phyloP scores from a whole-genome alignment of 208 protist genomes.

The Leishmania gerbilli region DNA sequence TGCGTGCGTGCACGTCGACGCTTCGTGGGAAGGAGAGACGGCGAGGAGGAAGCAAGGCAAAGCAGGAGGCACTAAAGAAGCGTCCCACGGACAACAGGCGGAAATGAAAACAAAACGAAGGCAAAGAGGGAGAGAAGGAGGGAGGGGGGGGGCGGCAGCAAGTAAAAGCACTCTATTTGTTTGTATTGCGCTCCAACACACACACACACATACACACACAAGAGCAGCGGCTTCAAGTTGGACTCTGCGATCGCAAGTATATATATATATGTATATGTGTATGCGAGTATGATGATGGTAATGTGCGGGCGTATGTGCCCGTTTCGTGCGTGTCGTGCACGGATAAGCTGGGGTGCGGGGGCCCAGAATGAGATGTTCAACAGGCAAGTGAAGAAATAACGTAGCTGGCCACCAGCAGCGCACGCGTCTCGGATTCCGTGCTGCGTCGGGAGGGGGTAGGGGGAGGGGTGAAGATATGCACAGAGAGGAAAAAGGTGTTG shows the following conservation, averaged over 20 bases:
- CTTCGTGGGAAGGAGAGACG: not conserved
- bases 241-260: not conserved
- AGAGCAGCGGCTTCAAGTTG: not conserved
- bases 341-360: not conserved
- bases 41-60: constrained; percentile 19
- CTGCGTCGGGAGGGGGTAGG: not conserved
- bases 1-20: not conserved
- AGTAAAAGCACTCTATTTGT: constrained; percentile 1
- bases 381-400: not conserved
- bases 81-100: not conserved
- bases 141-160: not conserved
- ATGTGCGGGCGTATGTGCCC: not conserved
- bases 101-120: not conserved
- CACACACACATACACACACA: not conserved
- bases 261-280: not conserved
- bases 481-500: not conserved
- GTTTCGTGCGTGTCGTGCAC: not conserved
- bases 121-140: not conserved
- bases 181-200: not conserved
- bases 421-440: not conserved
- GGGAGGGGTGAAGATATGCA: not conserved
- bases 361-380: not conserved
- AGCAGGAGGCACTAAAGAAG: constrained; percentile 6
- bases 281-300: not conserved
- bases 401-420: not conserved